These are phyloP conservation scores for Lunasporangiospora selenospora DNA, from an alignment of 192 early-diverging fungal species.

Conservation along the genomic window DNA sequence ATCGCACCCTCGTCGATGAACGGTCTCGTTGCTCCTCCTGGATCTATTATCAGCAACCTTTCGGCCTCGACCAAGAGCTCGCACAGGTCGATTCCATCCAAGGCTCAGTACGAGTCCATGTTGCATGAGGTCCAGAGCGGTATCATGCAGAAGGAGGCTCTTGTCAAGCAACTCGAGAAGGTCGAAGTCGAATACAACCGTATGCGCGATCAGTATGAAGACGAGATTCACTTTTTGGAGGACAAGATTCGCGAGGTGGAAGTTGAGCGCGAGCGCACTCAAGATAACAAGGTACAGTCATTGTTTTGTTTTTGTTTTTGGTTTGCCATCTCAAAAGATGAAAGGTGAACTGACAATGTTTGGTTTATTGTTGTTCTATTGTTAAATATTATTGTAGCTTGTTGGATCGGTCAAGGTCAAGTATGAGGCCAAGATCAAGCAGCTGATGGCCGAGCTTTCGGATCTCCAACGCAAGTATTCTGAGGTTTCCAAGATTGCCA, in stretches of 20 bases:
- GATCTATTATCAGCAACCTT: constrained; percentile 9
- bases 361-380: neutral
- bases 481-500: constrained; percentile 57
- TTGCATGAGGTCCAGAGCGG: constrained; percentile 66
- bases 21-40: constrained; percentile 15
- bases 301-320: constrained; percentile 3
- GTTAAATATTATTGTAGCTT: constrained; percentile 28
- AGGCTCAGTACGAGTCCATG: constrained; percentile 47
- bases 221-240: constrained; percentile 69
- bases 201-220: constrained; percentile 73
- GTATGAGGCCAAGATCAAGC: constrained; percentile 67
- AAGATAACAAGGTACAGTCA: constrained; percentile 51
- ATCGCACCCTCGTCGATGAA: constrained; percentile 9
- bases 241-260: constrained; percentile 70
- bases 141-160: constrained; percentile 65
- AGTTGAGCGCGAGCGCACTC: constrained; percentile 55
- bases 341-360: neutral
- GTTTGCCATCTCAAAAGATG: neutral
- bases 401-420: constrained; percentile 55
- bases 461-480: constrained; percentile 63
- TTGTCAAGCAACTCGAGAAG: constrained; percentile 61
- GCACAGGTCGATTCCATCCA: no score
- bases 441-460: constrained; percentile 57
- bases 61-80: constrained; percentile 2
- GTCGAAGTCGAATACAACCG: constrained; percentile 61